Conservation (phyloP, 768 basidiomycete genomes). For the Cantharellus cinnabarinus region DNA sequence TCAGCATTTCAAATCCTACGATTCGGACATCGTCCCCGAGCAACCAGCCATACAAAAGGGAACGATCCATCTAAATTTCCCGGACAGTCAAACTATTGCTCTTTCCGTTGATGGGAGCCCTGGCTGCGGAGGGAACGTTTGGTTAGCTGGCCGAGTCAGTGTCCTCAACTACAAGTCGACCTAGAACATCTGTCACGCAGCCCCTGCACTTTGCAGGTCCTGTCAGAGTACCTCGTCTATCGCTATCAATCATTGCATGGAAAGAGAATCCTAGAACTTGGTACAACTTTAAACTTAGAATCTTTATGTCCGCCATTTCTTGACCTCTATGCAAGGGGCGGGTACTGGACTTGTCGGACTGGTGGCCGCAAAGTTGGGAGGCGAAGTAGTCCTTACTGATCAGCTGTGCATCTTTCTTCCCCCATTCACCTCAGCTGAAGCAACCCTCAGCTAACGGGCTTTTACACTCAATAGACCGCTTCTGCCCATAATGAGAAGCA, state of each 20-base stretch:
- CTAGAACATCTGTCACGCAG: conserved; percentile 7
- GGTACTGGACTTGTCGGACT: conserved; percentile 90
- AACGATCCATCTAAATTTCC: neutral
- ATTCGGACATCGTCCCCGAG: too few species aligned
- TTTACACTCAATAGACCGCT: conserved; percentile 32
- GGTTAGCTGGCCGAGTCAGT: conserved; percentile 75
- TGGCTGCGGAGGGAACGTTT: conserved; percentile 81
- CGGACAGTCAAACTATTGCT: neutral
- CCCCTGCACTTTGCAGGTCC: conserved; percentile 30
- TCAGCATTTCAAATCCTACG: too few species aligned
- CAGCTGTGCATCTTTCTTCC: conserved; percentile 36
- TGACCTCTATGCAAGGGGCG: conserved; percentile 12
- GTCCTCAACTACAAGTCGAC: neutral
- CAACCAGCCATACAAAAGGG: too few species aligned
- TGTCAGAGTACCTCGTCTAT: conserved; percentile 48
- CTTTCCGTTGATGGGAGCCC: conserved; percentile 45
- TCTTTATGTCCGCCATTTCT: neutral
- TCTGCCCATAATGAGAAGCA: conserved; percentile 56
- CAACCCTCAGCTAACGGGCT: conserved; percentile 2
- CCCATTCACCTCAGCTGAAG: neutral
- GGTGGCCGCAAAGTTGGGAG: conserved; percentile 48
- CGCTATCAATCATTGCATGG: conserved; percentile 34
- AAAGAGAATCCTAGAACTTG: conserved; percentile 57
- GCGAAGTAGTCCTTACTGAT: conserved; percentile 61
- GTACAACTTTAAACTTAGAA: conserved; percentile 18